Conservation (phyloP, 495 filamentous ascomycete genomes). For the Amorphotheca resinae region DNA sequence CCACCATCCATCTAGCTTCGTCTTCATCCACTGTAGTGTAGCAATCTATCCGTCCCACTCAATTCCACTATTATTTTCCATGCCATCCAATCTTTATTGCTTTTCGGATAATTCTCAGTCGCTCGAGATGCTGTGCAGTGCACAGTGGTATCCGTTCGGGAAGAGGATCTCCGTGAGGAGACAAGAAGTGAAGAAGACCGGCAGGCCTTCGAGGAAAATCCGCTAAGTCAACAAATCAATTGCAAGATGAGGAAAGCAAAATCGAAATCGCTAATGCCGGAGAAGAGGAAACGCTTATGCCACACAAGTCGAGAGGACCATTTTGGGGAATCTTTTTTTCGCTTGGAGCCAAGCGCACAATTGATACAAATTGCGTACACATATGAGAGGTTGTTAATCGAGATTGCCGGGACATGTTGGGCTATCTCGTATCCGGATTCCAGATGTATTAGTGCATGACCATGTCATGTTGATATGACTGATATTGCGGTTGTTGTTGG, state of each 20-base stretch:
- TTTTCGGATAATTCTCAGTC: neutral
- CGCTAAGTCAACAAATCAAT: conserved; percentile 13
- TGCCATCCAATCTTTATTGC: neutral
- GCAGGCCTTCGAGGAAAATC: conserved; percentile 3
- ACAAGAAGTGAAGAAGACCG: neutral
- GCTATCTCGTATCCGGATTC: neutral
- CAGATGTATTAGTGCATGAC: conserved; percentile 15
- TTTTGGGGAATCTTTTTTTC: conserved; percentile 6
- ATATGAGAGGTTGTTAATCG: conserved; percentile 25
- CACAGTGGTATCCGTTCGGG: neutral
- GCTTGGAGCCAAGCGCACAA: conserved; percentile 1
- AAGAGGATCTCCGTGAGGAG: neutral
- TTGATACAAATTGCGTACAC: conserved; percentile 23
- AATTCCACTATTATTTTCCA: neutral
- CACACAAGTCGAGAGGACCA: conserved; percentile 16
- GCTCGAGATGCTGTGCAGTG: neutral
- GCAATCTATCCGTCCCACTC: conserved; percentile 2
- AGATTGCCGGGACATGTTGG: conserved; percentile 10
- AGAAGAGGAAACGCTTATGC: conserved; percentile 25
- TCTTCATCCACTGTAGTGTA: too few relatives aligned
- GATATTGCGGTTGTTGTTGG: conserved; percentile 23
- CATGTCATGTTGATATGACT: conserved; percentile 18
- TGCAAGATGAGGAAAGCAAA: conserved; percentile 4
- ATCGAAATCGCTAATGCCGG: conserved; percentile 23
- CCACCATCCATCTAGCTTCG: too few relatives aligned